Evolutionary conservation across 306 rosid genomes (phyloP).

Genomic region (Erythrophleum fordii): DNA sequence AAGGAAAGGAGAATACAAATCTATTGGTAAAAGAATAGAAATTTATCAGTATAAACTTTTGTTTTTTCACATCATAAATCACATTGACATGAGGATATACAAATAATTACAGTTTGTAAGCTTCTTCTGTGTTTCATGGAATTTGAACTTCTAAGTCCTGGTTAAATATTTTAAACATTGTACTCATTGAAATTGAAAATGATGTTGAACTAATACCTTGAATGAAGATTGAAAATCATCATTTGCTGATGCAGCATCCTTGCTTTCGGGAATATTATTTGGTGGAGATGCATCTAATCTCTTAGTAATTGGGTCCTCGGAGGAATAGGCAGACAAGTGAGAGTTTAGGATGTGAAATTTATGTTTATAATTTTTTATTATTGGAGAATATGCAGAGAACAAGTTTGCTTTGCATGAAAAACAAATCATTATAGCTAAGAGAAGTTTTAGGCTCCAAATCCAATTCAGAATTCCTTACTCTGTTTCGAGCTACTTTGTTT

Average conservation of each 20-base stretch:
- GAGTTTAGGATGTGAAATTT: slow-evolving; percentile 15
- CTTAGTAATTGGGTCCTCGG: slow-evolving; percentile 88
- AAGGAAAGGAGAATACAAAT: too few species aligned
- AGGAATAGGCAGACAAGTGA: slow-evolving; percentile 39
- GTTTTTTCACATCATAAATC: too few species aligned
- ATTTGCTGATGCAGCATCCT: slow-evolving; percentile 48
- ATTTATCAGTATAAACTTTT: too few species aligned
- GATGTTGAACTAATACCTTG: slow-evolving; percentile 58
- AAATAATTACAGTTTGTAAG: too few species aligned
- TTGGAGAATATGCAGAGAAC: neutral
- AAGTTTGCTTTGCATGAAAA: neutral
- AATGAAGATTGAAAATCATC: slow-evolving; percentile 53
- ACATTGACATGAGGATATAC: too few species aligned
- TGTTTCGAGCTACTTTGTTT: neutral
- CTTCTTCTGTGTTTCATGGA: too few species aligned
- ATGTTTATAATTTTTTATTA: neutral
- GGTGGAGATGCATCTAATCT: slow-evolving; percentile 64
- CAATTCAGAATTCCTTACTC: neutral
- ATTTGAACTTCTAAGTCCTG: too few species aligned
- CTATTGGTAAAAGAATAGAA: too few species aligned
- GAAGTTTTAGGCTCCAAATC: neutral
- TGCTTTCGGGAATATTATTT: slow-evolving; percentile 64
- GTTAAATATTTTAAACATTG: too few species aligned
- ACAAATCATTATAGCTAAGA: neutral
- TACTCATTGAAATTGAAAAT: too few species aligned